phyloP scores from a whole-genome alignment of 495 filamentous ascomycete species.

The Aspergillus cavernicola region DNA sequence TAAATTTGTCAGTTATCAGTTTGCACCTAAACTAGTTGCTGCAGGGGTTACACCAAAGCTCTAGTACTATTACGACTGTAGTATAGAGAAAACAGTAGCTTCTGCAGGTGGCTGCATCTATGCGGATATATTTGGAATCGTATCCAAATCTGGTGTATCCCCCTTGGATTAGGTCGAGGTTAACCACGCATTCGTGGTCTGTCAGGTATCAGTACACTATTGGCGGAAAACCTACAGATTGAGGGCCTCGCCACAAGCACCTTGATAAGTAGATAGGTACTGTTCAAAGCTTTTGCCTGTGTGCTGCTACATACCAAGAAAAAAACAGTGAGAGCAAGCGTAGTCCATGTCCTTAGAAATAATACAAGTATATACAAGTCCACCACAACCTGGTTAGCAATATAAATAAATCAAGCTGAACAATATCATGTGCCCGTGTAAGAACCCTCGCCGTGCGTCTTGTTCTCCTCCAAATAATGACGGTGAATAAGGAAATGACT shows the following conservation, averaged over 20 bases:
- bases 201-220: slow-evolving; percentile 7
- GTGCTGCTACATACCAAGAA: too few relatives aligned
- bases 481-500: slow-evolving; percentile 2
- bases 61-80: too few relatives aligned
- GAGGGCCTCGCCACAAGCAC: too few relatives aligned
- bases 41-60: background rate
- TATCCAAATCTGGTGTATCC: background rate
- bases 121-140: background rate
- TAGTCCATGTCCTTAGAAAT: slow-evolving; percentile 12
- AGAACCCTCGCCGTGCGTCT: background rate
- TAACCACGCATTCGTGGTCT: too few relatives aligned
- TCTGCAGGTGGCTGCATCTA: background rate
- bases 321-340: too few relatives aligned
- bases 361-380: slow-evolving; percentile 13
- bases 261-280: too few relatives aligned
- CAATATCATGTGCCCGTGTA: slow-evolving; percentile 7
- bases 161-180: too few relatives aligned
- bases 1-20: too few relatives aligned
- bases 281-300: too few relatives aligned
- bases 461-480: slow-evolving; percentile 9
- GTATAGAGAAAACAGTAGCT: too few relatives aligned
- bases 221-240: background rate
- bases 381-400: slow-evolving; percentile 12
- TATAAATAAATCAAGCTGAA: slow-evolving; percentile 15
- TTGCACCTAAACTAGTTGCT: background rate